A percentile compares a stretch with the other conserved stretches of the same genome.
Conservation (phyloP, 2,329 filamentous ascomycete genomes). For the Cryphonectria nitschkei region DNA sequence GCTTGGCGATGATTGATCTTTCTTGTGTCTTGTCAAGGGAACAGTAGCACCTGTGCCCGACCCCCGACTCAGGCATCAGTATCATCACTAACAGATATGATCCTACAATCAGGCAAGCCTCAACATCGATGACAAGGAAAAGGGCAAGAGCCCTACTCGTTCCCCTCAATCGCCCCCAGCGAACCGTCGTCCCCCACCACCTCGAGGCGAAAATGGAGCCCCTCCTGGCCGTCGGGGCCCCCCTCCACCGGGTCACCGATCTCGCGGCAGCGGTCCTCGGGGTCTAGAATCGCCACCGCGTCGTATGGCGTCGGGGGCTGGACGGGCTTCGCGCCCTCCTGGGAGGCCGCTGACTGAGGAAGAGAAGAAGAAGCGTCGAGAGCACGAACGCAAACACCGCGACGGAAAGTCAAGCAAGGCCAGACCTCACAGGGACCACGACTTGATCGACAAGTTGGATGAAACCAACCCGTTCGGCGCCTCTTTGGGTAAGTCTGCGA, state of each 20-base stretch:
- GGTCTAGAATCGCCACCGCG: conserved; percentile 41
- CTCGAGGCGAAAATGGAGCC: conserved; percentile 52
- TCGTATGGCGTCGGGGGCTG: conserved; percentile 47
- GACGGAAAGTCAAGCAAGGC: conserved; percentile 51
- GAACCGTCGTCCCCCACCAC: conserved; percentile 41
- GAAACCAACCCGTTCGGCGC: conserved; percentile 95
- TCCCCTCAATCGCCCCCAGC: conserved; percentile 43
- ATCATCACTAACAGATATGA: conserved; percentile 36
- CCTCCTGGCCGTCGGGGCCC: conserved; percentile 50
- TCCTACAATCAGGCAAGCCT: conserved; percentile 62
- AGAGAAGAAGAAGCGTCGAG: conserved; percentile 60
- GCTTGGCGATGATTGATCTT: background rate
- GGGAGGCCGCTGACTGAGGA: conserved; percentile 64
- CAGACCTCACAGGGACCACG: conserved; percentile 61
- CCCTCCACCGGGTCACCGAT: conserved; percentile 56
- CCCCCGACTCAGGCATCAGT: background rate
- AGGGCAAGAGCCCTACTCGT: conserved; percentile 41
- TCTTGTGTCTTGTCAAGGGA: conserved; percentile 9
- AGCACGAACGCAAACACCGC: conserved; percentile 52
- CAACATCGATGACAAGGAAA: conserved; percentile 68
- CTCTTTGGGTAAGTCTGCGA: conserved; percentile 66
- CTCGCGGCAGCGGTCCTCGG: conserved; percentile 41
- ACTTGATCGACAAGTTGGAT: conserved; percentile 95
- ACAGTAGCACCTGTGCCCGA: background rate
- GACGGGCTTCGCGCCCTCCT: conserved; percentile 63